Evolutionary conservation across 2,329 filamentous ascomycete genomes (phyloP).

Genomic region (Clonostachys rhizophaga): DNA sequence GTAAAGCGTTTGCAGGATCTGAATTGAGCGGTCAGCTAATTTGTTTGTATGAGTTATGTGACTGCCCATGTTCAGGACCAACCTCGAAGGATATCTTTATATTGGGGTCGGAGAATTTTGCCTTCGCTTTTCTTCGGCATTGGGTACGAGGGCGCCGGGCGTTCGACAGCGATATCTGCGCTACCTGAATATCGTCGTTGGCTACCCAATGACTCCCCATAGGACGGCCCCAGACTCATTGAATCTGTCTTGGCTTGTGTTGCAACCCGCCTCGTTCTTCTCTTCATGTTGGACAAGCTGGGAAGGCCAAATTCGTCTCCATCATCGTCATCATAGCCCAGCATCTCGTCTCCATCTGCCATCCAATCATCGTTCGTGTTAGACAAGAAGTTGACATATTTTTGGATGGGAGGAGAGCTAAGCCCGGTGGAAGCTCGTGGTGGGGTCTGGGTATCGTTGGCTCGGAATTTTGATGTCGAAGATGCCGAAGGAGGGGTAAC

Average conservation of each 20-base stretch:
- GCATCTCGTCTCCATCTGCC: conserved; percentile 69
- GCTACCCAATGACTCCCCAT: conserved; percentile 27
- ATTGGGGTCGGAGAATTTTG: conserved; percentile 94
- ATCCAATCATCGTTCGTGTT: conserved; percentile 82
- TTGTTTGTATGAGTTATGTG: background rate
- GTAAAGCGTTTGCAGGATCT: conserved; percentile 88
- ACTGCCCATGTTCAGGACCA: conserved; percentile 1
- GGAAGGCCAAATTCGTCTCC: conserved; percentile 95
- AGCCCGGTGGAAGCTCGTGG: conserved; percentile 20
- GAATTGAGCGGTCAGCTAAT: background rate
- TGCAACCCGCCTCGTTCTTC: conserved; percentile 53
- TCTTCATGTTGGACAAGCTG: conserved; percentile 86
- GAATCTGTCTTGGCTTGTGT: conserved; percentile 27
- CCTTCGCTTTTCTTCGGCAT: conserved; percentile 85
- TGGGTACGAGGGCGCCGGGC: conserved; percentile 78
- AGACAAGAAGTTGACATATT: conserved; percentile 77
- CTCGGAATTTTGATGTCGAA: conserved; percentile 33
- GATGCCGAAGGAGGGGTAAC: conserved; percentile 69
- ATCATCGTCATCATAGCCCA: conserved; percentile 78
- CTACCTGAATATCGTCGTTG: conserved; percentile 70
- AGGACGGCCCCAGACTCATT: conserved; percentile 23
- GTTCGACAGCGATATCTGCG: conserved; percentile 89
- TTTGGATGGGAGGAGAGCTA: conserved; percentile 59
- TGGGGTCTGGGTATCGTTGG: conserved; percentile 52
- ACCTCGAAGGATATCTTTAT: conserved; percentile 89